A percentile compares a stretch with the other conserved stretches of the same genome.
phyloP scores from a whole-genome alignment of 345 rosid genomes.

The Eucalyptus decipiens region DNA sequence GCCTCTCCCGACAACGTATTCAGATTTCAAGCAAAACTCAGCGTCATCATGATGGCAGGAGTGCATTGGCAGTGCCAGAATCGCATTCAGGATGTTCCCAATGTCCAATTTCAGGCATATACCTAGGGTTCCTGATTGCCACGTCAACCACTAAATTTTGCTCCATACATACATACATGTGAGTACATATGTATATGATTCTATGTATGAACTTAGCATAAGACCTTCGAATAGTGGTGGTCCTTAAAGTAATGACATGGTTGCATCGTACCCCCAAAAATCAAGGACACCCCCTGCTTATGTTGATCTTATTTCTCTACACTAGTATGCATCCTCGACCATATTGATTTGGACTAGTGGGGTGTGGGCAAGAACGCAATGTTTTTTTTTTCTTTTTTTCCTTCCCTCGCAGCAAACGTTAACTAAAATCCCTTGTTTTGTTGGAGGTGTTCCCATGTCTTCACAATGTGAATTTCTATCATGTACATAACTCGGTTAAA shows the following conservation, averaged over 20 bases:
- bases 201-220: neutral
- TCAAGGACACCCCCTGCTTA: neutral
- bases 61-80: neutral
- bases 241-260: neutral
- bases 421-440: neutral
- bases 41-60: neutral
- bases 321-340: neutral
- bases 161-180: no score
- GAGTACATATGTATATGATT: no score
- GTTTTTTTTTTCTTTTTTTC: neutral
- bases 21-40: neutral
- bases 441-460: neutral
- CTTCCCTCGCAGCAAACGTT: neutral
- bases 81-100: neutral
- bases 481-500: neutral
- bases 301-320: neutral
- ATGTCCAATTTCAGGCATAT: neutral
- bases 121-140: neutral
- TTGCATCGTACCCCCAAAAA: neutral
- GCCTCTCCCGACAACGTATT: neutral
- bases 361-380: neutral
- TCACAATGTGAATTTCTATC: neutral
- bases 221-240: neutral
- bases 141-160: neutral
- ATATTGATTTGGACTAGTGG: neutral